Conservation (phyloP, 495 filamentous ascomycete species). For the Penicillium argentinense region DNA sequence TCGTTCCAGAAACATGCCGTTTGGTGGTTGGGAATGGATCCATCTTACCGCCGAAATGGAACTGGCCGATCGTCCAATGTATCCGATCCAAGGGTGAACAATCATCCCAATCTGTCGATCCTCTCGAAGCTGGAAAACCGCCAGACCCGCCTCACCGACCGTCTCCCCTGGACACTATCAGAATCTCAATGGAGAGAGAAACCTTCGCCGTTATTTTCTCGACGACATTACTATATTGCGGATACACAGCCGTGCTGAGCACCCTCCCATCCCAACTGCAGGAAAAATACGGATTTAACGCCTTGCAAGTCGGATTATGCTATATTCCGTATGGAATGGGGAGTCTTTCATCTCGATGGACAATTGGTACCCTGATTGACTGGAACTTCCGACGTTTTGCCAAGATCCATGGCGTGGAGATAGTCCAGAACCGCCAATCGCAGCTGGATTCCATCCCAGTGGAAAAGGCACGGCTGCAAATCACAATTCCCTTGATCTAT, state of each 20-base stretch:
- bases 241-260: background rate
- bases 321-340: background rate
- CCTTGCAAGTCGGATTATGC: background rate
- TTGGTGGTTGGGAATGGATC: constrained; percentile 69
- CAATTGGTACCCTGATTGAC: background rate
- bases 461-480: constrained; percentile 14
- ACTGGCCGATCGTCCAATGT: background rate
- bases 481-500: constrained; percentile 6
- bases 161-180: background rate
- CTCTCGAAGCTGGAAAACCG: background rate
- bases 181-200: background rate
- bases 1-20: constrained; percentile 67
- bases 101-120: background rate
- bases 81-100: background rate
- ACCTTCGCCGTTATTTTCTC: background rate
- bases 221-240: background rate
- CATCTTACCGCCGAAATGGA: background rate
- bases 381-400: background rate
- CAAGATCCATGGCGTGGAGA: background rate
- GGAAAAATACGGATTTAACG: background rate
- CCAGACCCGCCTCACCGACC: background rate
- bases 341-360: background rate
- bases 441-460: constrained; percentile 18
- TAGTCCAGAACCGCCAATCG: background rate
- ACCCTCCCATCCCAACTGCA: background rate